Percentiles rank a stretch among this genome's conserved stretches.
Conservation (phyloP, 768 basidiomycete species). For the Podaxis pistillaris region DNA sequence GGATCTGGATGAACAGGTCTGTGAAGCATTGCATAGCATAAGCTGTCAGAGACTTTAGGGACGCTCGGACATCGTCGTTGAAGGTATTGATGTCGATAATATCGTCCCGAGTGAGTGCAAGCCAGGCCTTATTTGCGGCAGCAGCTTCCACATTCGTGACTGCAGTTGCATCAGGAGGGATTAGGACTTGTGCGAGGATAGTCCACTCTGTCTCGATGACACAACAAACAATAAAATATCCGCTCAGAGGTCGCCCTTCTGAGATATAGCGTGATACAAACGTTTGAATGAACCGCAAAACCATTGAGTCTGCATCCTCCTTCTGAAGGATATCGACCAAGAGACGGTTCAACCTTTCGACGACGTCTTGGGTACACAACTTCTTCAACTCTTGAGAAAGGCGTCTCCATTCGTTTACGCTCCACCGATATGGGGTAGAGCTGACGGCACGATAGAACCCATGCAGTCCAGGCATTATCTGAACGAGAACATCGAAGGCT, state of each 20-base stretch:
- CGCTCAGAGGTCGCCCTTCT: constrained; percentile 75
- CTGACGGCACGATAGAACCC: constrained; percentile 86
- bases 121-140: constrained; percentile 83
- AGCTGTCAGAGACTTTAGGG: constrained; percentile 48
- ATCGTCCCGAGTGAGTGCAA: constrained; percentile 57
- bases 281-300: constrained; percentile 58
- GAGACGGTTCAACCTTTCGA: constrained; percentile 73
- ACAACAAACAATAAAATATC: constrained; percentile 89
- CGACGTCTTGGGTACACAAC: constrained; percentile 62
- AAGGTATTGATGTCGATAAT: constrained; percentile 40
- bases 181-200: constrained; percentile 69
- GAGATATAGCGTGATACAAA: constrained; percentile 75
- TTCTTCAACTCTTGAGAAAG: constrained; percentile 52
- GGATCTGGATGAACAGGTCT: constrained; percentile 74
- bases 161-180: constrained; percentile 29
- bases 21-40: constrained; percentile 75
- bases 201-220: constrained; percentile 86
- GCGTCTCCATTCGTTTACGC: constrained; percentile 57
- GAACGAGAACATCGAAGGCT: constrained; percentile 75
- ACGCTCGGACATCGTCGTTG: constrained; percentile 32
- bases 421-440: constrained; percentile 77
- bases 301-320: constrained; percentile 48
- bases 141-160: constrained; percentile 61
- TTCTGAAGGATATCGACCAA: constrained; percentile 61
- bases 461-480: constrained; percentile 78